Conservation (phyloP, 2,329 filamentous ascomycete genomes). For the Thielaviopsis musarum region DNA sequence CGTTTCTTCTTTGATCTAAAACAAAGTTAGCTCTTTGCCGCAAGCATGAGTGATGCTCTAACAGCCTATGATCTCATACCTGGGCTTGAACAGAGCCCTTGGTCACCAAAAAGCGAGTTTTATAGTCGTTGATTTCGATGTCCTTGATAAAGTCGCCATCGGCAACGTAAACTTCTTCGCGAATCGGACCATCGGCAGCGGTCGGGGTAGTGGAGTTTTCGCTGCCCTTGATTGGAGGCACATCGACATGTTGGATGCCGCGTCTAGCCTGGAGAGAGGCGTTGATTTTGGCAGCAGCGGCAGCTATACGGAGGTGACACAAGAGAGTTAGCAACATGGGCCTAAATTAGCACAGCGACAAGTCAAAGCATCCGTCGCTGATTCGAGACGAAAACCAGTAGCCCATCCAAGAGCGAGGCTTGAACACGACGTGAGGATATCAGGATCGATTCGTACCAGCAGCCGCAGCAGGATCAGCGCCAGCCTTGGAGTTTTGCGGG, state of each 20-base stretch:
- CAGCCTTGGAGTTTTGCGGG: constrained; percentile 25
- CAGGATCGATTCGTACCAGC: constrained; percentile 39
- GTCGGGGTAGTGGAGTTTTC: constrained; percentile 20
- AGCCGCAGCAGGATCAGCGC: constrained; percentile 55
- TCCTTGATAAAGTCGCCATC: constrained; percentile 98
- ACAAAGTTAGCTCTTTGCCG: background rate
- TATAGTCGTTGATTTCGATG: constrained; percentile 95
- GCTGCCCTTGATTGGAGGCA: constrained; percentile 52
- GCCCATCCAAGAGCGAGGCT: background rate
- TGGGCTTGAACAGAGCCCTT: constrained; percentile 97
- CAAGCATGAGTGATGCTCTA: background rate
- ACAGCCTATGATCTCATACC: constrained; percentile 45
- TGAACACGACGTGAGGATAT: background rate
- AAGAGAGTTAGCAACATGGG: constrained; percentile 15
- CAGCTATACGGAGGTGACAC: constrained; percentile 34
- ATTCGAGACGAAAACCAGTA: background rate
- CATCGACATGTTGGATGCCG: constrained; percentile 78
- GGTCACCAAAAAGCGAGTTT: constrained; percentile 91
- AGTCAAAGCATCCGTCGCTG: background rate
- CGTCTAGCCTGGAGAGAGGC: constrained; percentile 73
- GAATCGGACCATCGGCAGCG: constrained; percentile 35
- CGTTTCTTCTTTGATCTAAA: constrained; percentile 98
- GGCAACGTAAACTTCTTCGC: constrained; percentile 80
- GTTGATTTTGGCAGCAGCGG: constrained; percentile 77
- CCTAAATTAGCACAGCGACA: background rate